These are phyloP conservation scores for Trifolium subterraneum DNA, from an alignment of 306 rosid genomes.

Conservation along the genomic window DNA sequence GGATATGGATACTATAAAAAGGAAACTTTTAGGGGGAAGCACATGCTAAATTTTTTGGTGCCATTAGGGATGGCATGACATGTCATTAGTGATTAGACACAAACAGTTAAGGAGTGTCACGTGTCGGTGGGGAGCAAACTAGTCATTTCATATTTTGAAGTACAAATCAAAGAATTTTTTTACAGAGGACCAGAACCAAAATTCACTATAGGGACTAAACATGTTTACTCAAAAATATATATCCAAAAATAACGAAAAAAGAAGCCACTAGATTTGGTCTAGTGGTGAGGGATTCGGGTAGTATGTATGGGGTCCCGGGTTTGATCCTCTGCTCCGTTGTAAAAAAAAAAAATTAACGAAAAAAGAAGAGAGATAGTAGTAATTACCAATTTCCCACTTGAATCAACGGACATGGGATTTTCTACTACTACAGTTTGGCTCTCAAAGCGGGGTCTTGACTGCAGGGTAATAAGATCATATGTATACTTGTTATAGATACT, in stretches of 20 bases:
- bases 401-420: slow-evolving; percentile 93
- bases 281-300: too few species aligned
- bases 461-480: slow-evolving; percentile 38
- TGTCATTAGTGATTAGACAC: too few species aligned
- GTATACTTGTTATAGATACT: neutral
- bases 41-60: too few species aligned
- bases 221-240: neutral
- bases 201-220: neutral
- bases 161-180: too few species aligned
- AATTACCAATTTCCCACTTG: slow-evolving; percentile 94
- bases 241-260: neutral
- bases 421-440: slow-evolving; percentile 94
- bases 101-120: too few species aligned
- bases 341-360: neutral
- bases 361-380: slow-evolving; percentile 7
- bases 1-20: neutral
- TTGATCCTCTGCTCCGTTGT: too few species aligned
- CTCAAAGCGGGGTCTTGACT: slow-evolving; percentile 67
- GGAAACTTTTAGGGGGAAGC: neutral
- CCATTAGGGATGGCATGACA: too few species aligned
- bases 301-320: too few species aligned
- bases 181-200: neutral
- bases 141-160: too few species aligned
- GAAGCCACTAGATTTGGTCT: too few species aligned
- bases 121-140: too few species aligned